Conservation (phyloP, 805 yeast species). For the Candida ascalaphidarum region DNA sequence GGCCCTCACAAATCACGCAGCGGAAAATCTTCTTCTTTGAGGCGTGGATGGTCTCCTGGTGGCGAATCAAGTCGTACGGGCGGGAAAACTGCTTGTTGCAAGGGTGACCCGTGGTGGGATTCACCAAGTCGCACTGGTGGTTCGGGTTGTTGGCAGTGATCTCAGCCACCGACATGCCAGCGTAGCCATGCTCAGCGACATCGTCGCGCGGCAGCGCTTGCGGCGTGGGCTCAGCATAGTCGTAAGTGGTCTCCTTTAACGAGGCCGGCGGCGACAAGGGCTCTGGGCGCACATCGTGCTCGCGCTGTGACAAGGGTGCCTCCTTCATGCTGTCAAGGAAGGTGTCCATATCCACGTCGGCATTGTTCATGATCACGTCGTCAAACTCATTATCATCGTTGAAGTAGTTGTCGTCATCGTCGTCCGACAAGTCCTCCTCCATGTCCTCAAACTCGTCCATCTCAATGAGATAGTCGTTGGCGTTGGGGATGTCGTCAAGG, state of each 20-base stretch:
- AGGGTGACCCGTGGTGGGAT: conserved; percentile 52
- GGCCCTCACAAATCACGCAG: conserved; percentile 39
- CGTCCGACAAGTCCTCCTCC: conserved; percentile 33
- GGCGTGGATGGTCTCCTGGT: conserved; percentile 42
- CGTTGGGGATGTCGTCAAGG: conserved; percentile 5
- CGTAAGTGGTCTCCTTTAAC: too few relatives aligned
- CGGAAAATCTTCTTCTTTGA: conserved; percentile 36
- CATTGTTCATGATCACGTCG: conserved; percentile 13
- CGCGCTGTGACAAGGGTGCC: too few relatives aligned
- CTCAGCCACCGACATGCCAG: too few relatives aligned
- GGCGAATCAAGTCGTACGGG: conserved; percentile 38
- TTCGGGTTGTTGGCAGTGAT: conserved; percentile 26
- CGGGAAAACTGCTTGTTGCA: conserved; percentile 82
- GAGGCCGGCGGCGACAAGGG: too few relatives aligned
- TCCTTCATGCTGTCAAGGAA: too few relatives aligned
- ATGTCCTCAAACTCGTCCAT: conserved; percentile 33
- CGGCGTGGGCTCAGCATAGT: too few relatives aligned
- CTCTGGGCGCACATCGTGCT: too few relatives aligned
- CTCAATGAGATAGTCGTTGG: conserved; percentile 21
- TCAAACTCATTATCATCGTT: conserved; percentile 25
- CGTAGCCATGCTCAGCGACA: too few relatives aligned
- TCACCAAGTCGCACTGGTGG: conserved; percentile 52
- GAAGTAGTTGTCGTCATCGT: conserved; percentile 30
- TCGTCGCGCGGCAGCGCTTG: too few relatives aligned
- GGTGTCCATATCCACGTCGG: too few relatives aligned